Conservation (phyloP, 495 filamentous ascomycete species). For the Articulospora tetracladia region DNA sequence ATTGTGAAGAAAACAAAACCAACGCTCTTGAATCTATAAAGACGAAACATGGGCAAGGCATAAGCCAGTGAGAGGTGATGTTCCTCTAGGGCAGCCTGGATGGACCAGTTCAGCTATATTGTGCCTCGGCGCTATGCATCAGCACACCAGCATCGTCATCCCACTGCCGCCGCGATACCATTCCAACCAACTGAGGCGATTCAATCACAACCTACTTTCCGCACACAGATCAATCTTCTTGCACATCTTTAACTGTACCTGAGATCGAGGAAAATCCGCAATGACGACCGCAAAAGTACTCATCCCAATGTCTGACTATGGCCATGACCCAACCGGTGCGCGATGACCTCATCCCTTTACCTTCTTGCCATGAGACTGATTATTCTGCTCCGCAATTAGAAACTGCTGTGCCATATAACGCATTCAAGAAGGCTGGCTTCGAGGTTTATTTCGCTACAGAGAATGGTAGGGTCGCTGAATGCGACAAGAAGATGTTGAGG, state of each 20-base stretch:
- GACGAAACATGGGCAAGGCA: background rate
- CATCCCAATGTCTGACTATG: slow-evolving; percentile 52
- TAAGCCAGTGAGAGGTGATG: background rate
- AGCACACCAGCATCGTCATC: background rate
- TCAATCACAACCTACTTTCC: no score
- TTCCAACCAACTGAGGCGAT: no score
- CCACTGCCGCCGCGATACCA: background rate
- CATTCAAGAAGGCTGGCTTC: slow-evolving; percentile 49
- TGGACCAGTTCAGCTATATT: background rate
- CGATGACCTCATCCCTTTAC: background rate
- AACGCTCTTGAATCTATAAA: background rate
- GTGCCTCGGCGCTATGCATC: background rate
- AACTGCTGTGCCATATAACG: slow-evolving; percentile 45
- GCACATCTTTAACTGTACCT: background rate
- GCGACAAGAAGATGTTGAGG: slow-evolving; percentile 48
- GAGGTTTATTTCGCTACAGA: slow-evolving; percentile 48
- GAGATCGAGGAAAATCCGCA: background rate
- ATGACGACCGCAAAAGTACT: slow-evolving; percentile 30
- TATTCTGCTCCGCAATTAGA: slow-evolving; percentile 30
- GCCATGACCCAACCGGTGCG: slow-evolving; percentile 55
- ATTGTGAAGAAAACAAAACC: background rate
- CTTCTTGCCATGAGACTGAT: background rate
- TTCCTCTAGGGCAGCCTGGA: background rate
- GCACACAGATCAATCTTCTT: no score
- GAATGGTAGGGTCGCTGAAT: slow-evolving; percentile 41